A percentile compares a stretch with the other conserved stretches of the same genome.
These are phyloP conservation scores for Heliamphora exappendiculata DNA, from an alignment of 148 eudicot species.

Conservation along the genomic window DNA sequence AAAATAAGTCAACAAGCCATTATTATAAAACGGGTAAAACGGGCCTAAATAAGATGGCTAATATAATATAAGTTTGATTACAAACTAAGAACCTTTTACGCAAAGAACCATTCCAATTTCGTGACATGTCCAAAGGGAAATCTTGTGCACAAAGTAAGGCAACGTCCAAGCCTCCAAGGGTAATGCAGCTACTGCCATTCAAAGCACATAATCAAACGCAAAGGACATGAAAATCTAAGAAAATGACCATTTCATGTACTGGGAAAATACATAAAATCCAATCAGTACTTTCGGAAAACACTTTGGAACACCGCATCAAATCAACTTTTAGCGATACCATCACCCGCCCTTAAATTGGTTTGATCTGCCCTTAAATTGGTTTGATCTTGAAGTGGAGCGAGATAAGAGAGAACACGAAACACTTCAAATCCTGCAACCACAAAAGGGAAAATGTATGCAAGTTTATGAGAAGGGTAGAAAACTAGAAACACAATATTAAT, in stretches of 20 bases:
- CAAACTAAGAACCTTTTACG: background rate
- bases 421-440: slow-evolving; percentile 10
- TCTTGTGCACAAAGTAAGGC: no score
- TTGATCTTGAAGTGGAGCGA: slow-evolving; percentile 12
- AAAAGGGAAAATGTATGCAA: background rate
- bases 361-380: slow-evolving; percentile 6
- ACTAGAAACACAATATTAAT: background rate
- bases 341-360: no score
- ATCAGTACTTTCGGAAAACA: background rate
- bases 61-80: background rate
- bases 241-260: background rate
- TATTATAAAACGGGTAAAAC: background rate
- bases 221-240: background rate
- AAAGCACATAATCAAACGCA: background rate
- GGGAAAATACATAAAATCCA: background rate
- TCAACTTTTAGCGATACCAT: background rate
- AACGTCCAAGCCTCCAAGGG: no score
- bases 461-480: background rate
- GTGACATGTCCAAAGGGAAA: no score
- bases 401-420: slow-evolving; percentile 12
- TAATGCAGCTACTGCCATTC: background rate
- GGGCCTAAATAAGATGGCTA: background rate
- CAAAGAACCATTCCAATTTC: background rate
- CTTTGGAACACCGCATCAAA: background rate
- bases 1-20: no score